Percentiles rank a stretch among this genome's conserved stretches.
These are phyloP conservation scores for Calonectria leucothoes DNA, from an alignment of 2,329 filamentous ascomycete genomes.

Conservation along the genomic window DNA sequence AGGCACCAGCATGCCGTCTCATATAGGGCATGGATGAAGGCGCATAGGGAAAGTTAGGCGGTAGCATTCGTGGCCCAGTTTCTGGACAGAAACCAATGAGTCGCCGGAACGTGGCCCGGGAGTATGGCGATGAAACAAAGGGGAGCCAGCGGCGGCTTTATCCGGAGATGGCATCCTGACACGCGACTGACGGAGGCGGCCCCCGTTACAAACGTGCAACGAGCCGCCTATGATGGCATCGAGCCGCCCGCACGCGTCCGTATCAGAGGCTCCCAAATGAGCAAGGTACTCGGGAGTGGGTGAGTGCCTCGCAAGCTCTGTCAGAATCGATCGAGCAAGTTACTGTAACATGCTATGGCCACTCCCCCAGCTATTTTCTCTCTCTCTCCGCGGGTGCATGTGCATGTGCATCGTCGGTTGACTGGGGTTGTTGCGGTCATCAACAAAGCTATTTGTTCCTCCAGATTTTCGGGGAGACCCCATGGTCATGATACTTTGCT, in stretches of 20 bases:
- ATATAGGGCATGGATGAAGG: slow-evolving; percentile 17
- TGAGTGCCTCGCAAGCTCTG: slow-evolving; percentile 8
- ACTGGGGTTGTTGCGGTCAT: neutral
- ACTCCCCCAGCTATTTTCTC: slow-evolving; percentile 16
- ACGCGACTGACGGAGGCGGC: slow-evolving; percentile 9
- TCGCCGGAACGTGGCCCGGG: slow-evolving; percentile 16
- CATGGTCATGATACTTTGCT: neutral
- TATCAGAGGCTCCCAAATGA: neutral
- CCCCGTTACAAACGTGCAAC: slow-evolving; percentile 20
- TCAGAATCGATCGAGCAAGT: neutral
- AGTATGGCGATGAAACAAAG: slow-evolving; percentile 17
- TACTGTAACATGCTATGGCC: slow-evolving; percentile 4
- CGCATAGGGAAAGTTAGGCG: neutral
- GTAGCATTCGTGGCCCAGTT: neutral
- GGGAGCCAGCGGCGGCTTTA: slow-evolving; percentile 11
- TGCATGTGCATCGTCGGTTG: neutral
- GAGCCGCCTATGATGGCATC: neutral
- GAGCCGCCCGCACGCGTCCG: neutral
- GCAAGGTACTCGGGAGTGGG: neutral
- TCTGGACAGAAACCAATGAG: slow-evolving; percentile 9
- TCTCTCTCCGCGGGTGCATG: neutral
- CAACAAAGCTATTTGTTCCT: slow-evolving; percentile 8
- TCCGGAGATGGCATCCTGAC: slow-evolving; percentile 16
- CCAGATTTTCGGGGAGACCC: slow-evolving; percentile 4
- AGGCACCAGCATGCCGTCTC: slow-evolving; percentile 1